phyloP scores from a whole-genome alignment of 805 yeast species.

The Wickerhamomyces chambardii region DNA sequence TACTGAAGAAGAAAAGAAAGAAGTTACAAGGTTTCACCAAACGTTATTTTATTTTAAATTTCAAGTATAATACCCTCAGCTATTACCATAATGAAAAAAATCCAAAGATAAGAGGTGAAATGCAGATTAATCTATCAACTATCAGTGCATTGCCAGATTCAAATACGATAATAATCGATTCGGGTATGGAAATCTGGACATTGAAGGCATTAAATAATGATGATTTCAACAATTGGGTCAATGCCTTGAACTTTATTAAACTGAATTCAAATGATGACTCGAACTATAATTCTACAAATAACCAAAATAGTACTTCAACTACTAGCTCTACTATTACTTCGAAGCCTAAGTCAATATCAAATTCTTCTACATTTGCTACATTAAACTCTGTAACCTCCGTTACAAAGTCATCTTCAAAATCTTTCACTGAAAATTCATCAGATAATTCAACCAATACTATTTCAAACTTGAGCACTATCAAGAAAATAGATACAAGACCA shows the following conservation, averaged over 20 bases:
- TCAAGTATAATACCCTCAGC: slow-evolving; percentile 73
- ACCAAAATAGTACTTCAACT: neutral
- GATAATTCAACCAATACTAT: too few species aligned
- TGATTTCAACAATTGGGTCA: slow-evolving; percentile 78
- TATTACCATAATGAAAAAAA: slow-evolving; percentile 69
- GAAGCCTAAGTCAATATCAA: too few species aligned
- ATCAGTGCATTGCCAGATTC: slow-evolving; percentile 68
- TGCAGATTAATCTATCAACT: slow-evolving; percentile 79
- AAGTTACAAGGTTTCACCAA: slow-evolving; percentile 80
- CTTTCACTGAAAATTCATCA: neutral
- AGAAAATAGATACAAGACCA: neutral
- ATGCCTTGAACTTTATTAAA: slow-evolving; percentile 50
- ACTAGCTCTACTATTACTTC: too few species aligned
- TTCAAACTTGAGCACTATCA: too few species aligned
- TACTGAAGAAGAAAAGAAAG: slow-evolving; percentile 76
- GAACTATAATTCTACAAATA: neutral
- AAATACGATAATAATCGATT: slow-evolving; percentile 71
- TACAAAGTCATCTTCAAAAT: neutral
- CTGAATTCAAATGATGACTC: slow-evolving; percentile 1
- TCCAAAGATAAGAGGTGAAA: slow-evolving; percentile 77
- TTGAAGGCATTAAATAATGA: slow-evolving; percentile 55
- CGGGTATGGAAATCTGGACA: slow-evolving; percentile 94
- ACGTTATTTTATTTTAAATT: slow-evolving; percentile 77
- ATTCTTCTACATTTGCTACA: too few species aligned
- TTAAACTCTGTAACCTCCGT: too few species aligned